A percentile compares a stretch with the other conserved stretches of the same genome.
Conservation (phyloP, 805 yeast genomes). For the Kazachstania taianensis region DNA sequence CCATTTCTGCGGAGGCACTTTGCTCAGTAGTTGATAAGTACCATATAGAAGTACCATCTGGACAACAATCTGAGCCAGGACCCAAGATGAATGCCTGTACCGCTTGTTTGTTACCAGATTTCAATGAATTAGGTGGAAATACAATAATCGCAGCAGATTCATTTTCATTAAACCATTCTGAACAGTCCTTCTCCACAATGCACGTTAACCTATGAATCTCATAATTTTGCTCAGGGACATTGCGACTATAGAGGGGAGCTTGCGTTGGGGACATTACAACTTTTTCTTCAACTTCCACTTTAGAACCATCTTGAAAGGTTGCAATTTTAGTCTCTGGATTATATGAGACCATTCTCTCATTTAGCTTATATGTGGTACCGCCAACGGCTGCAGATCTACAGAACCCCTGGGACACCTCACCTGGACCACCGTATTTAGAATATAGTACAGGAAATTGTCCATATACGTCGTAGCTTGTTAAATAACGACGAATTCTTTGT, state of each 20-base stretch:
- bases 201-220: conserved; percentile 70
- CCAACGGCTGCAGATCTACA: conserved; percentile 98
- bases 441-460: conserved; percentile 90
- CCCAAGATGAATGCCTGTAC: conserved; percentile 86
- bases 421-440: conserved; percentile 91
- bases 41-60: conserved; percentile 84
- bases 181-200: conserved; percentile 76
- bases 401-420: conserved; percentile 92
- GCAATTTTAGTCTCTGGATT: conserved; percentile 64
- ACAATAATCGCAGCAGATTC: conserved; percentile 84
- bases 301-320: conserved; percentile 62
- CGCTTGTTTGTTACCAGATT: conserved; percentile 54
- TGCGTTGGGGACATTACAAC: conserved; percentile 68
- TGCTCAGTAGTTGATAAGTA: conserved; percentile 71
- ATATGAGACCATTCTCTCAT: conserved; percentile 52
- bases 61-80: conserved; percentile 79
- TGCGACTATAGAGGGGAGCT: conserved; percentile 35
- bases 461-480: conserved; percentile 78
- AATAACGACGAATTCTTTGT: conserved; percentile 70
- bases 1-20: conserved; percentile 58
- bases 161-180: conserved; percentile 81
- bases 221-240: conserved; percentile 37
- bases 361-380: conserved; percentile 85
- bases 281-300: conserved; percentile 68
- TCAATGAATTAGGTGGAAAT: conserved; percentile 78